These are phyloP conservation scores for Fusarium foetens DNA, from an alignment of 2,329 filamentous ascomycete genomes.

Conservation along the genomic window DNA sequence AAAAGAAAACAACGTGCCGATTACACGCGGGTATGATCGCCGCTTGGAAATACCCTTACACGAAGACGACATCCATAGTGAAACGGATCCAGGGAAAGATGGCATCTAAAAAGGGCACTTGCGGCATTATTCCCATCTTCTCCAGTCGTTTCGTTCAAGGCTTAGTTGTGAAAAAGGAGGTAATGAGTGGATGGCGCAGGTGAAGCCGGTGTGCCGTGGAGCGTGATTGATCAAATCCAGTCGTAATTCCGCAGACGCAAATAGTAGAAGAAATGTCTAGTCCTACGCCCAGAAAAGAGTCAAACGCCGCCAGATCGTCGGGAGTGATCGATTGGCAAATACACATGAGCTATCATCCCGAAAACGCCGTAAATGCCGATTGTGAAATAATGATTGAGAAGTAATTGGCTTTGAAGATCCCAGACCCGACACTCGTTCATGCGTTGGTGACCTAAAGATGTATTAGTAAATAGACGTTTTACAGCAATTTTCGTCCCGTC, in stretches of 20 bases:
- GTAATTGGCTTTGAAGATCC: conserved; percentile 18
- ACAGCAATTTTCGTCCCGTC: not conserved
- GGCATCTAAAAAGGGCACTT: conserved; percentile 19
- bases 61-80: conserved; percentile 8
- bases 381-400: conserved; percentile 33
- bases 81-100: conserved; percentile 5
- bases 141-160: conserved; percentile 44
- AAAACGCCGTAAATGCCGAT: conserved; percentile 57
- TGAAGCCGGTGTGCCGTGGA: conserved; percentile 41
- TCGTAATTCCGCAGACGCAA: conserved; percentile 46
- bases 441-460: conserved; percentile 65
- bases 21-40: conserved; percentile 37
- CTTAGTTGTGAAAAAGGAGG: conserved; percentile 42
- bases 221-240: conserved; percentile 46
- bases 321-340: conserved; percentile 47
- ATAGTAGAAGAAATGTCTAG: conserved; percentile 45
- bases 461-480: conserved; percentile 26
- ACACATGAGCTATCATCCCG: conserved; percentile 53
- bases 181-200: conserved; percentile 56
- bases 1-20: conserved; percentile 37
- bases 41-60: conserved; percentile 10
- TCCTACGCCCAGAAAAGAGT: conserved; percentile 52
- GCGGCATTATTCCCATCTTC: conserved; percentile 33
- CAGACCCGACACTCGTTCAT: conserved; percentile 51
- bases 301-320: conserved; percentile 52